Conservation (phyloP, 108 stramenopile species). For the Schizochytrium sp. region DNA sequence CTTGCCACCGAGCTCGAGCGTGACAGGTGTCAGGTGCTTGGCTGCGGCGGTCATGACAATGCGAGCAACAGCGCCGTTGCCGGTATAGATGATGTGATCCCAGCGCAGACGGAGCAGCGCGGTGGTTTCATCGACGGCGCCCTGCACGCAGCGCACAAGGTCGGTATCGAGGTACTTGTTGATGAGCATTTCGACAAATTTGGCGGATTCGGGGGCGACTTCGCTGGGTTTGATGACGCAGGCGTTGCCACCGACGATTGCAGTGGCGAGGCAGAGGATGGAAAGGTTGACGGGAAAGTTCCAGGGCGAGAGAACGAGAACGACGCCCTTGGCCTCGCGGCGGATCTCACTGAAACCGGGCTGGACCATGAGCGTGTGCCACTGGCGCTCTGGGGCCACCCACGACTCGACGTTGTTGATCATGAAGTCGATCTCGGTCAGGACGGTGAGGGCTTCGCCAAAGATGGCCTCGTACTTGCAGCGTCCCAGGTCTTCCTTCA, state of each 20-base stretch:
- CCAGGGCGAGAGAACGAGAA: slow-evolving; percentile 48
- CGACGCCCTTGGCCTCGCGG: slow-evolving; percentile 27
- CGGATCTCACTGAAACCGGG: slow-evolving; percentile 15
- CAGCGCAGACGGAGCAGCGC: slow-evolving; percentile 50
- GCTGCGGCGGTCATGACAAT: slow-evolving; percentile 69
- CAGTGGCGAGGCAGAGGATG: slow-evolving; percentile 53
- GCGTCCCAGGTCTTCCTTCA: slow-evolving; percentile 22
- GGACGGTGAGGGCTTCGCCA: neutral
- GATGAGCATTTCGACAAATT: slow-evolving; percentile 38
- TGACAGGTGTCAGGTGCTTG: slow-evolving; percentile 67
- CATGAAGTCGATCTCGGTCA: slow-evolving; percentile 4
- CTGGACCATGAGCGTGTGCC: neutral
- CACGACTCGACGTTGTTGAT: slow-evolving; percentile 23
- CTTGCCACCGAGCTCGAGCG: slow-evolving; percentile 89
- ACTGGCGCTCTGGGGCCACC: slow-evolving; percentile 25
- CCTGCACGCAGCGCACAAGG: slow-evolving; percentile 56
- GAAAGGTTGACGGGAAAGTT: slow-evolving; percentile 67
- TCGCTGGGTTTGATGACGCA: slow-evolving; percentile 71
- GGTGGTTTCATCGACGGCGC: slow-evolving; percentile 56
- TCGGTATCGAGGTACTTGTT: slow-evolving; percentile 57
- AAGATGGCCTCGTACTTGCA: slow-evolving; percentile 15
- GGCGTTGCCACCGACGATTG: slow-evolving; percentile 73
- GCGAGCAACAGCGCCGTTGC: slow-evolving; percentile 38
- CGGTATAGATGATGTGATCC: slow-evolving; percentile 80
- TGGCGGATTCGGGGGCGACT: slow-evolving; percentile 35